Base-by-base conservation (phyloP, 768 basidiomycete genomes). In the Inosperma sp. region DNA sequence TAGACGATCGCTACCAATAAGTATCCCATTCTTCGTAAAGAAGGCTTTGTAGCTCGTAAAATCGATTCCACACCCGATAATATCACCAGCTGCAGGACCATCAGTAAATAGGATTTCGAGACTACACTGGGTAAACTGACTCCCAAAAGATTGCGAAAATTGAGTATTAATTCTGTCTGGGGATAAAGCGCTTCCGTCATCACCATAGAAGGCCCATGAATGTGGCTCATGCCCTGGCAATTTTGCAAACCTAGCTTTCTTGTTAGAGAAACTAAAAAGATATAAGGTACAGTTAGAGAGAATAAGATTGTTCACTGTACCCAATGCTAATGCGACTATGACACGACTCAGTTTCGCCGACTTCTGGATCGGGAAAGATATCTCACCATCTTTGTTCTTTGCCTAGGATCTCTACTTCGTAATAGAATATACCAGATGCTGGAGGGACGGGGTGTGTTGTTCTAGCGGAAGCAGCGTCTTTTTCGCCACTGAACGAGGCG, bases 161-260 rank as follows among this genome's bases (percentile, higher is more conserved):
- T 78, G 69, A 40, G 77, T 75, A 23, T 88, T 90, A 26, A 75
- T 81, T 64, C 79, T 83, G 52, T 88, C 84, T 5, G 82, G 80
- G 21, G 86, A 81, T 66, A 88, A 91, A 2, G 84, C 75, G 51
- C 75, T 79, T 5, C 93, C 92, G 60, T 89, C 91, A 57, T 93
- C 90, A n/a, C 87, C 91, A 59, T 93, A 87, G 64, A 92, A 95
- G 46, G 91, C 92, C 88, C 91, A 94, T 5, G 89, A 93, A 55
- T 81, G 79, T 51, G 75, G 71, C 63, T 93, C 88, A 86, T 86
- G 89, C 17, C 92, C 92, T 29, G 93, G 92, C 26, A 93, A 78
- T 45, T 89, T 83, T 25, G 80, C 78, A 45, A 86, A 68, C 60
- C 80, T 81, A 45, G 86, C 83, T 36, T 79, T 78, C 12, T 72